Evolutionary conservation across 2,329 filamentous ascomycete species (phyloP).

Genomic region (Ophiocordyceps sinensis): DNA sequence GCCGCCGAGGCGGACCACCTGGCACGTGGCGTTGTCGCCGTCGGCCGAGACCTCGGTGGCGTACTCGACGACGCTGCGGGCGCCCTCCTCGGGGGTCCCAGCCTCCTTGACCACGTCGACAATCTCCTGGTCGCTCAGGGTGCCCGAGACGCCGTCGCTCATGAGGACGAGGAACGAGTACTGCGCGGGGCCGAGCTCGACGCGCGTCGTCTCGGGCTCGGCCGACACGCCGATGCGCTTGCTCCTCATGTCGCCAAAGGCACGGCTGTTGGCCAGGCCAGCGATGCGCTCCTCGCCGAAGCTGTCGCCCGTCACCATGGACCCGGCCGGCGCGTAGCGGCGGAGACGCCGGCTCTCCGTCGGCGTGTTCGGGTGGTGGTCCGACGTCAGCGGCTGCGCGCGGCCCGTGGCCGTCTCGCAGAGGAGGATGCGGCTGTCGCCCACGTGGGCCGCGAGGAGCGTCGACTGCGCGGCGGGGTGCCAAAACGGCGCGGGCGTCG

Average conservation of each 20-base stretch:
- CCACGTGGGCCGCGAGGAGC: conserved; percentile 76
- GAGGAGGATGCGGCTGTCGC: conserved; percentile 81
- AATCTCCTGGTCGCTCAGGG: conserved; percentile 82
- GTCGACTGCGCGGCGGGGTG: conserved; percentile 77
- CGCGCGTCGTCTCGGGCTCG: conserved; percentile 72
- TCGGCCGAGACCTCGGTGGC: conserved; percentile 66
- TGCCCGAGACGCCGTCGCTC: conserved; percentile 78
- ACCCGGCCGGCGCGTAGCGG: conserved; percentile 59
- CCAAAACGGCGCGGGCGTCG: conserved; percentile 88
- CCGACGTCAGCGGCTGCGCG: conserved; percentile 68
- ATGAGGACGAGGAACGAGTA: conserved; percentile 83
- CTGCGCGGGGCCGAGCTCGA: conserved; percentile 69
- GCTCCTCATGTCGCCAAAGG: conserved; percentile 83
- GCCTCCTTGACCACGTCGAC: conserved; percentile 94
- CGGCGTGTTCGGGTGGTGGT: conserved; percentile 85
- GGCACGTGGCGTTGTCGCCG: conserved; percentile 56
- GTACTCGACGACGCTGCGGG: conserved; percentile 66
- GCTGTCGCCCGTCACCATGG: conserved; percentile 75
- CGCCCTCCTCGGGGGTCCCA: conserved; percentile 74
- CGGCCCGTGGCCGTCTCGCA: conserved; percentile 75
- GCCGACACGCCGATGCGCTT: conserved; percentile 91
- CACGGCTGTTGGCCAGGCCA: conserved; percentile 82
- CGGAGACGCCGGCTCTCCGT: conserved; percentile 70
- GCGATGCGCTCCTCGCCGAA: conserved; percentile 95
- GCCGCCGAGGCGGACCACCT: conserved; percentile 52